Conservation (phyloP, 805 yeast genomes). For the Metschnikowia similis region DNA sequence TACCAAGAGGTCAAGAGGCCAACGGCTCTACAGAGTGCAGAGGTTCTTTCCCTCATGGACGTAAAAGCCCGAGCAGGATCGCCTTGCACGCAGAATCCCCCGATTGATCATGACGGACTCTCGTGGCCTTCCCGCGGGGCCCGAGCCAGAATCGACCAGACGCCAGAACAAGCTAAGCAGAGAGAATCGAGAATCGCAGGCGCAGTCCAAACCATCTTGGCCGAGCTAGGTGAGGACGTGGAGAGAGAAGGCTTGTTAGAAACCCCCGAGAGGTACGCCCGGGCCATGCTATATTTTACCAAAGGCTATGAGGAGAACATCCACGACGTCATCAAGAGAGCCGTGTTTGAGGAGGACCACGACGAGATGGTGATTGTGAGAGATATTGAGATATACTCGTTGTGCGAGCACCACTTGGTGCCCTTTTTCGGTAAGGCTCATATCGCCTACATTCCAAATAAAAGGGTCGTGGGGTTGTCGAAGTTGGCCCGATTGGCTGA, state of each 20-base stretch:
- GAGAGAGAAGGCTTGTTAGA: conserved; percentile 84
- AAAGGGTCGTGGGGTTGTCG: conserved; percentile 85
- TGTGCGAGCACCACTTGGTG: conserved; percentile 97
- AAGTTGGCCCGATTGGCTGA: conserved; percentile 95
- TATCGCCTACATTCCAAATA: conserved; percentile 96
- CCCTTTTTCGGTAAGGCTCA: conserved; percentile 97
- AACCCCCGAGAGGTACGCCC: conserved; percentile 94
- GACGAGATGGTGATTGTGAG: conserved; percentile 98
- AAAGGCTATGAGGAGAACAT: conserved; percentile 95
- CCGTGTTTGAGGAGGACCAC: conserved; percentile 96
- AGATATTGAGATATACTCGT: conserved; percentile 86
- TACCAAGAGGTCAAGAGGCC: conserved; percentile 16
- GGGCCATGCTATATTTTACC: conserved; percentile 93
- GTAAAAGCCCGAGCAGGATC: conserved; percentile 73
- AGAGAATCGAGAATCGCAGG: conserved; percentile 75
- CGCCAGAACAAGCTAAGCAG: conserved; percentile 56
- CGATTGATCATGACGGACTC: conserved; percentile 84
- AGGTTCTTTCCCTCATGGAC: conserved; percentile 44
- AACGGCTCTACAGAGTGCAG: conserved; percentile 16
- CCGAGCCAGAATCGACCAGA: conserved; percentile 64
- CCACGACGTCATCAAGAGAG: conserved; percentile 85
- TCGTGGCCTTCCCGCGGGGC: conserved; percentile 95
- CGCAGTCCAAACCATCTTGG: conserved; percentile 74
- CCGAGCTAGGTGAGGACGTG: conserved; percentile 89
- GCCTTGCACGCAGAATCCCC: conserved; percentile 78